Base-by-base conservation (phyloP, 2,329 filamentous ascomycete genomes). In the Alternaria sp. region DNA sequence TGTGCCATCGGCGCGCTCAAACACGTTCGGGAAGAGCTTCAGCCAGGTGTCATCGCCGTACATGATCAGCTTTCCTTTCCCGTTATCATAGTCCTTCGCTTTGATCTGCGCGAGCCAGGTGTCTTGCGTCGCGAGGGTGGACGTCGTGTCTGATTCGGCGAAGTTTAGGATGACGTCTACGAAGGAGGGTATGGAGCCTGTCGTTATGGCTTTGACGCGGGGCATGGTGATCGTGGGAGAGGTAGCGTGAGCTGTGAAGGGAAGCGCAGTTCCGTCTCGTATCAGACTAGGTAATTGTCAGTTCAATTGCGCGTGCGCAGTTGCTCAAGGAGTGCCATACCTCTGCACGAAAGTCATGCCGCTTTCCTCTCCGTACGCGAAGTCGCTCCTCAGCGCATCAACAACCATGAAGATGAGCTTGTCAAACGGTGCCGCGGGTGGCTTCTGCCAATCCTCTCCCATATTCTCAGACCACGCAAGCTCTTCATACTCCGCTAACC, bases 191-290 rank as follows among this genome's bases (percentile, higher is more conserved):
- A 97, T 96, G 2, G 95, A 97, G 65, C 96, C 96, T 2, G 96
- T 98, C 1, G 96, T 99, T 67, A 99, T 94, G 53, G 96, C 94
- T 82, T 99, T 99, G 74, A 99, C 90, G 66, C 95, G 90, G 45
- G 96, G 96, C 96, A 99, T 98, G 18, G 96, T 99, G 65, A 99
- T 95, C 8, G 96, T 99, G 2, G 96, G 96, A 55, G 96, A 94
- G n/a, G 93, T 92, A 18, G 96, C 96, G 86, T 97, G 92, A 33
- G 95, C 95, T 30, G 96, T 99, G 78, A 97, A 99, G 4, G 96
- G 96, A 41, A 98, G 85, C 7, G 96, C 96, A 62, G 87, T 87
- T 63, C 95, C 95, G 80, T 89, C 85, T 74, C 90, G 88, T 76
- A 98, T 97, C 69, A 98, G 85, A 71, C 93, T 97, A 75, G 14